Conservation (phyloP, 805 yeast species). For the Wickerhamomyces ciferrii region DNA sequence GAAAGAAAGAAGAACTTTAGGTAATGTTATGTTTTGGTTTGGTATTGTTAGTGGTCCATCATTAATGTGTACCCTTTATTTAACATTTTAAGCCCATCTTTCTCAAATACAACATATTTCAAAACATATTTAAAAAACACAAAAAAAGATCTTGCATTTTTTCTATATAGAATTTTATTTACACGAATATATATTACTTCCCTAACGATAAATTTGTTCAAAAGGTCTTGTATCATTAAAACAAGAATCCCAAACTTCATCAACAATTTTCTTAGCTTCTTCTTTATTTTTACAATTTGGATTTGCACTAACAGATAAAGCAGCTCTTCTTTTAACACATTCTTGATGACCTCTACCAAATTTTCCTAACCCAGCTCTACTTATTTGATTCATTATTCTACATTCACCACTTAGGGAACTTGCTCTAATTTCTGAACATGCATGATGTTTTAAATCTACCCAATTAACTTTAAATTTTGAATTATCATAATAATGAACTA, state of each 20-base stretch:
- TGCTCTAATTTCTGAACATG: conserved; percentile 95
- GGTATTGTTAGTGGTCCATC: conserved; percentile 91
- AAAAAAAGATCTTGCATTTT: neutral
- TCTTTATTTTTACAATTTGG: conserved; percentile 72
- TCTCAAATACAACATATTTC: neutral
- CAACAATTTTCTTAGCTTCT: conserved; percentile 75
- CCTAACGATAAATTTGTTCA: conserved; percentile 76
- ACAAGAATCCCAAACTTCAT: conserved; percentile 89
- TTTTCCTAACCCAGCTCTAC: conserved; percentile 42
- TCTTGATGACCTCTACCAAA: conserved; percentile 82
- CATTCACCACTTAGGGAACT: conserved; percentile 93
- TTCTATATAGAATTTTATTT: neutral
- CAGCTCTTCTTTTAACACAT: conserved; percentile 87
- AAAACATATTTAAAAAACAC: neutral
- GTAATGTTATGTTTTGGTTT: conserved; percentile 84
- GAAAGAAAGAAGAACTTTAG: conserved; percentile 51
- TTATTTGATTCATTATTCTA: conserved; percentile 74
- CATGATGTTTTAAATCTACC: conserved; percentile 83
- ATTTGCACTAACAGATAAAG: conserved; percentile 77
- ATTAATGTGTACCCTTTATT: conserved; percentile 75
- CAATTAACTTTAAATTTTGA: conserved; percentile 85
- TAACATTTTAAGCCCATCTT: conserved; percentile 48
- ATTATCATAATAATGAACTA: conserved; percentile 91
- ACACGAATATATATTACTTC: conserved; percentile 1
- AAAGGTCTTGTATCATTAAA: conserved; percentile 95